Evolutionary conservation across 2,329 filamentous ascomycete species (phyloP).

Genomic region (Venturia asperata): DNA sequence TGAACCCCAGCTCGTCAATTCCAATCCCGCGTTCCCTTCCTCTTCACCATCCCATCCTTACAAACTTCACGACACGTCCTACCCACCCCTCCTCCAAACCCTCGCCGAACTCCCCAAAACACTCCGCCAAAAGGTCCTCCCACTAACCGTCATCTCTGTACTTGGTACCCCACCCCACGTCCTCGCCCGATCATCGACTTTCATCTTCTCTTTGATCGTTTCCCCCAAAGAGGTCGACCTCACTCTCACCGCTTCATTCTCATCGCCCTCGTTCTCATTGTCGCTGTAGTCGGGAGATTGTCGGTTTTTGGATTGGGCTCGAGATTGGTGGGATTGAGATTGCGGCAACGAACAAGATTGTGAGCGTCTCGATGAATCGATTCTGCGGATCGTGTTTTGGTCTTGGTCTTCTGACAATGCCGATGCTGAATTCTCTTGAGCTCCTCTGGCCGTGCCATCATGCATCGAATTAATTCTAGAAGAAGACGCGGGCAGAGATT

Average conservation of each 20-base stretch:
- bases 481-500: background rate
- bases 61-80: background rate
- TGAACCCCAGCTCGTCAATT: no score
- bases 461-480: background rate
- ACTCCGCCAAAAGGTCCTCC: conserved; percentile 3
- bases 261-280: background rate
- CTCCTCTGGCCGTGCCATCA: no score
- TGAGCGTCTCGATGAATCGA: background rate
- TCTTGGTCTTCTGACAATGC: background rate
- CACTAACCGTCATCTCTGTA: conserved; percentile 5
- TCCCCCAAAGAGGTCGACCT: background rate
- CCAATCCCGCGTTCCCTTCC: no score
- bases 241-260: background rate
- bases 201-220: background rate
- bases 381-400: background rate
- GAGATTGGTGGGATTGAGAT: background rate
- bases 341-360: background rate
- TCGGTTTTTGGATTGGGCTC: no score
- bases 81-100: background rate
- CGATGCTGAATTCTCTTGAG: background rate
- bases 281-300: background rate
- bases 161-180: conserved; percentile 1
- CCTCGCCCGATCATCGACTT: conserved; percentile 2
- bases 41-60: background rate
- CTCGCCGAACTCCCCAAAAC: conserved; percentile 10